Conservation (phyloP, 306 rosid species). For the Vachellia collinsii region DNA sequence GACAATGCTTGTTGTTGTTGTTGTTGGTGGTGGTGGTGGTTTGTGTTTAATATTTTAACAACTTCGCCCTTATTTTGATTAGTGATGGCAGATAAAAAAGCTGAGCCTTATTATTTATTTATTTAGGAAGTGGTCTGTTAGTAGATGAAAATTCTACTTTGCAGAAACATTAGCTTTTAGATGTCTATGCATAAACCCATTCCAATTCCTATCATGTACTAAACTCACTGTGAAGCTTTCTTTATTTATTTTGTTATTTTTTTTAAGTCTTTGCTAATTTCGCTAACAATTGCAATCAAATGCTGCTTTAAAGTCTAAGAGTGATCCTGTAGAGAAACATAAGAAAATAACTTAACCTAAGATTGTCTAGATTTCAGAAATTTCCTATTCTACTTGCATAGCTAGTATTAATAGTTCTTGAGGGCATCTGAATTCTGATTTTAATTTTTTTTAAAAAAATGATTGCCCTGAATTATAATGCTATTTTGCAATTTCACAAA, state of each 20-base stretch:
- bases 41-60: background rate
- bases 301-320: background rate
- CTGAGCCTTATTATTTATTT: background rate
- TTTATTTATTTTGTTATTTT: background rate
- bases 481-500: background rate
- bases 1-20: background rate
- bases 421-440: background rate
- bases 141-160: background rate
- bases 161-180: background rate
- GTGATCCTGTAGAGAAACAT: background rate
- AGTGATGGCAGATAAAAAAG: background rate
- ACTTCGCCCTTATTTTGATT: background rate
- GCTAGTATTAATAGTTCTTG: background rate
- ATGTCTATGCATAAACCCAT: background rate
- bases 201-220: background rate
- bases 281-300: background rate
- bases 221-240: background rate
- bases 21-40: background rate
- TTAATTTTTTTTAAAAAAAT: background rate
- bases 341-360: background rate
- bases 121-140: background rate
- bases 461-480: background rate
- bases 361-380: background rate
- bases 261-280: background rate
- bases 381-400: background rate